These are phyloP conservation scores for Lyophyllum shimeji DNA, from an alignment of 768 basidiomycete genomes.

Conservation along the genomic window DNA sequence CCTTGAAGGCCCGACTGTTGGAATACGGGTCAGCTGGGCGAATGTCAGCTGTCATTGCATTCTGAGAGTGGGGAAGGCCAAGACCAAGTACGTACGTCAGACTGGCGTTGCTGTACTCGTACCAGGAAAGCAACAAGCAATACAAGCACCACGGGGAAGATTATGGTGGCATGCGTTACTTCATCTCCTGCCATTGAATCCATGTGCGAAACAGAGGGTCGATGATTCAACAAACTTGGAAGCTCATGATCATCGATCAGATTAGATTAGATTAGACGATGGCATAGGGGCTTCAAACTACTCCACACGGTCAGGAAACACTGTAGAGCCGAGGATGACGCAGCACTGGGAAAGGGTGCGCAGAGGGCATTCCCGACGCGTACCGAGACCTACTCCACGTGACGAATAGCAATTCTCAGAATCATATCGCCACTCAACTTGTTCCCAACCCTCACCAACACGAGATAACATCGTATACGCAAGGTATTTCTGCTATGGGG, in stretches of 20 bases:
- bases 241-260: neutral
- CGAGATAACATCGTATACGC: too few species aligned
- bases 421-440: neutral
- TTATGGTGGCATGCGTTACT: constrained; percentile 6
- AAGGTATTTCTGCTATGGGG: constrained; percentile 10
- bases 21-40: constrained; percentile 25
- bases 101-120: neutral
- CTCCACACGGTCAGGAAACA: neutral
- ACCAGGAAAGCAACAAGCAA: neutral
- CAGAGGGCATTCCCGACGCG: neutral
- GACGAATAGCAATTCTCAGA: constrained; percentile 6
- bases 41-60: neutral
- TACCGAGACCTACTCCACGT: constrained; percentile 10
- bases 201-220: neutral
- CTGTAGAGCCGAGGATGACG: neutral
- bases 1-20: constrained; percentile 18
- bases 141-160: constrained; percentile 1
- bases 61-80: neutral
- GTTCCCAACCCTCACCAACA: neutral
- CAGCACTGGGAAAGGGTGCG: neutral
- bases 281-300: neutral
- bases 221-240: too few species aligned
- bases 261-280: neutral
- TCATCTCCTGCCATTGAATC: neutral
- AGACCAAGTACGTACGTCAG: constrained; percentile 7